phyloP scores from a whole-genome alignment of 1,284 basidiomycete species.

The Ustilago bromivora region DNA sequence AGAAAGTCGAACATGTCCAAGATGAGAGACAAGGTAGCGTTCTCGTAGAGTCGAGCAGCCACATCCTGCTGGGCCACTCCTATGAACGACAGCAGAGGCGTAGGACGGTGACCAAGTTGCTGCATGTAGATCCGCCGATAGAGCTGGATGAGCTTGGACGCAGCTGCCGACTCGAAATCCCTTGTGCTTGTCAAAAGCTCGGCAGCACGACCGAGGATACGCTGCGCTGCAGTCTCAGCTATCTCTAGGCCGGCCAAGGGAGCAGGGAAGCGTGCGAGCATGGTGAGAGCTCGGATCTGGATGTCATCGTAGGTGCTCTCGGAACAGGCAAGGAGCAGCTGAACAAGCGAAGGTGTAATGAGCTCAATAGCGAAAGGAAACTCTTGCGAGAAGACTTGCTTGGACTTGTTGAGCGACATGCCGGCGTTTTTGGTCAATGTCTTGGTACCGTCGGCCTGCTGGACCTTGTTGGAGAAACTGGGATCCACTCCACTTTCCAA shows the following conservation, averaged over 20 bases:
- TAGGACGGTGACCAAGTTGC: slow-evolving; percentile 37
- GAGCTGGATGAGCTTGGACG: slow-evolving; percentile 53
- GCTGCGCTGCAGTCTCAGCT: slow-evolving; percentile 22
- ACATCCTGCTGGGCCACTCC: neutral
- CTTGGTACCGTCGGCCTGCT: slow-evolving; percentile 16
- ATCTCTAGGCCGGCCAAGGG: slow-evolving; percentile 47
- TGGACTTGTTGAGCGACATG: slow-evolving; percentile 57
- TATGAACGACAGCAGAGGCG: slow-evolving; percentile 29
- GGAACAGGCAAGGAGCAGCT: slow-evolving; percentile 52
- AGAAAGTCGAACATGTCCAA: slow-evolving; percentile 62
- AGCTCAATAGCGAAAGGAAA: slow-evolving; percentile 46
- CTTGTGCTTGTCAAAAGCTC: slow-evolving; percentile 52
- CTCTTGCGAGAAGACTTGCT: slow-evolving; percentile 47
- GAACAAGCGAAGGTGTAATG: slow-evolving; percentile 47
- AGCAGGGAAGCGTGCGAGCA: slow-evolving; percentile 57
- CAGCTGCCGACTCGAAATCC: slow-evolving; percentile 59
- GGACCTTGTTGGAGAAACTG: slow-evolving; percentile 22
- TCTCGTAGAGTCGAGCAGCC: neutral
- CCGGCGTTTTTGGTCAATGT: slow-evolving; percentile 44
- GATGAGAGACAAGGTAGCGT: slow-evolving; percentile 51
- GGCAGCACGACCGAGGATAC: slow-evolving; percentile 45
- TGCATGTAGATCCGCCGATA: slow-evolving; percentile 57
- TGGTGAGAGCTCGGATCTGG: slow-evolving; percentile 46
- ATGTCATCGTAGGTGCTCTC: slow-evolving; percentile 63
- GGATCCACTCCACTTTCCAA: slow-evolving; percentile 54